Evolutionary conservation across 345 rosid species (phyloP).

Genomic region (Moricandia arvensis): DNA sequence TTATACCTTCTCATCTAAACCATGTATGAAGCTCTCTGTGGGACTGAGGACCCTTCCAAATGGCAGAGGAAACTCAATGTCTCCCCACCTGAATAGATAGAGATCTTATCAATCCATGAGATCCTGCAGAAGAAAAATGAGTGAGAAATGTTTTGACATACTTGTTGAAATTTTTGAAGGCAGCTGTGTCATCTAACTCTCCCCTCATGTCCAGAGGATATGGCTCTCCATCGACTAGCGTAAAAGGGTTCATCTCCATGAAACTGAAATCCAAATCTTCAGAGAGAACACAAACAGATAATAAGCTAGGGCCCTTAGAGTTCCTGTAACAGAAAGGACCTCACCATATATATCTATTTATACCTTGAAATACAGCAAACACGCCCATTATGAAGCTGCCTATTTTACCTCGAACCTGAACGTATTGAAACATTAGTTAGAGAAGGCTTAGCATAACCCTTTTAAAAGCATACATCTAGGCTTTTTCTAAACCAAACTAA

Average conservation of each 20-base stretch:
- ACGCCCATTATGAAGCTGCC: conserved; percentile 74
- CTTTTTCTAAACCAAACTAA: background rate
- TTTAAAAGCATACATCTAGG: no score
- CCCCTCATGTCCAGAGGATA: conserved; percentile 99
- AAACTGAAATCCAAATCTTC: conserved; percentile 92
- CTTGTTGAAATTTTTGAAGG: conserved; percentile 95
- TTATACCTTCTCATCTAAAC: conserved; percentile 88
- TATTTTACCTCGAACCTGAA: conserved; percentile 76
- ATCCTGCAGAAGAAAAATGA: background rate
- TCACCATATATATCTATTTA: background rate
- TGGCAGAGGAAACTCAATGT: conserved; percentile 83
- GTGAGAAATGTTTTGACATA: background rate
- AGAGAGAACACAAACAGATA: conserved; percentile 1
- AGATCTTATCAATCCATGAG: conserved; percentile 12
- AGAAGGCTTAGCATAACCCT: conserved; percentile 17
- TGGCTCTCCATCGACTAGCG: conserved; percentile 81
- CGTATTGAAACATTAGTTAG: background rate
- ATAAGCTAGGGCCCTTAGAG: background rate
- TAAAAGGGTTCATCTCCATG: conserved; percentile 93
- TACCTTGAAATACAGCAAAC: conserved; percentile 88
- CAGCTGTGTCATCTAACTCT: conserved; percentile 92
- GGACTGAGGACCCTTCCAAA: conserved; percentile 92
- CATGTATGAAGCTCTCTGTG: conserved; percentile 75
- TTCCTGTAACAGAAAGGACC: background rate
- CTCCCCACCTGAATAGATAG: conserved; percentile 67